Conservation (phyloP, 2,329 filamentous ascomycete genomes). For the Fonsecaea nubica region DNA sequence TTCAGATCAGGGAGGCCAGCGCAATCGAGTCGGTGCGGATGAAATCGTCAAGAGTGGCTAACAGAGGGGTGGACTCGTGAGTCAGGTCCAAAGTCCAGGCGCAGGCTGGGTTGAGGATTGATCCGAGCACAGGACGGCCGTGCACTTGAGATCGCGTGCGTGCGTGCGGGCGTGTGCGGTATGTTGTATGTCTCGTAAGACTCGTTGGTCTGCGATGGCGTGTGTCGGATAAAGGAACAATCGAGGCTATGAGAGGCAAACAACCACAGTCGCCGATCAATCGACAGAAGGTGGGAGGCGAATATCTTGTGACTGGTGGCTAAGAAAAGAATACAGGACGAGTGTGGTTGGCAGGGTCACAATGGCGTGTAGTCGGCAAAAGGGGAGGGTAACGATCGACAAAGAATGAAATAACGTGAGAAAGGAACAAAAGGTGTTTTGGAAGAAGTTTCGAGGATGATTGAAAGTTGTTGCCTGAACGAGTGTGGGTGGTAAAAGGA, state of each 20-base stretch:
- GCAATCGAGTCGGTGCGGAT: constrained; percentile 2
- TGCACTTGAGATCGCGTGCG: constrained; percentile 12
- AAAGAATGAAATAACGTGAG: constrained; percentile 25
- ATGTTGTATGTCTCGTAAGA: constrained; percentile 20
- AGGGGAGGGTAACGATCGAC: constrained; percentile 31
- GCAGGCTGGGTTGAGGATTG: constrained; percentile 30
- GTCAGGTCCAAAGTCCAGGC: constrained; percentile 23
- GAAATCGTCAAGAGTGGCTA: constrained; percentile 14
- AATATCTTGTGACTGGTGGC: constrained; percentile 23
- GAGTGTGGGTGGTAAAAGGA: constrained; percentile 25
- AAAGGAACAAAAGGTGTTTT: constrained; percentile 23
- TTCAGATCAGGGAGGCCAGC: constrained; percentile 11
- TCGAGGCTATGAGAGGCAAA: constrained; percentile 13
- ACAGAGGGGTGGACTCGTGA: constrained; percentile 2
- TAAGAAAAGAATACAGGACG: constrained; percentile 24
- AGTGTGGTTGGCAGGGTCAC: constrained; percentile 13
- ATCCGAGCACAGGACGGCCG: constrained; percentile 32
- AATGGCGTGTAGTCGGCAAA: constrained; percentile 22
- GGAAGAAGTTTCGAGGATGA: constrained; percentile 19
- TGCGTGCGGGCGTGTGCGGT: constrained; percentile 5
- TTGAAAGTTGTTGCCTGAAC: constrained; percentile 36
- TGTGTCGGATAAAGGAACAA: constrained; percentile 19
- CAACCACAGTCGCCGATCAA: constrained; percentile 28
- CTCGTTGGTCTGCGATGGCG: constrained; percentile 13
- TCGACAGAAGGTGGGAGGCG: constrained; percentile 16